phyloP scores from a whole-genome alignment of 2,329 filamentous ascomycete species.

The Teratosphaeria epicoccoides region DNA sequence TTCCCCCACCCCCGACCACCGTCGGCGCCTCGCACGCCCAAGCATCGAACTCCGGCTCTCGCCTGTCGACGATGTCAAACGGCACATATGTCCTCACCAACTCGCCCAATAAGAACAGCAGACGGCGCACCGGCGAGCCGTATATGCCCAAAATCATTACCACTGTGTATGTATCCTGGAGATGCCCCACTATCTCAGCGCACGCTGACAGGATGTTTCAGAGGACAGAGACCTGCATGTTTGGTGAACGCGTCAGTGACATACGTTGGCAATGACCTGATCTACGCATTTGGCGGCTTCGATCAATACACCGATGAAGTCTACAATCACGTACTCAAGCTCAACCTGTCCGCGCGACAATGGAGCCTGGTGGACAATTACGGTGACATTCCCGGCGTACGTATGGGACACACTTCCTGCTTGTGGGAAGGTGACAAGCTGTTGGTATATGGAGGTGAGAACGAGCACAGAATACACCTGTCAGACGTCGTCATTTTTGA shows the following conservation, averaged over 20 bases:
- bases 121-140: conserved; percentile 50
- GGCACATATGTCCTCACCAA: conserved; percentile 89
- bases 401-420: conserved; percentile 97
- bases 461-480: conserved; percentile 90
- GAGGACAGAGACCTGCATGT: conserved; percentile 65
- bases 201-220: neutral
- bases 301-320: conserved; percentile 98
- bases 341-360: conserved; percentile 78
- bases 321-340: conserved; percentile 88
- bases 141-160: conserved; percentile 73
- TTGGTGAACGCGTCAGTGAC: conserved; percentile 97
- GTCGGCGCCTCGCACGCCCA: conserved; percentile 5
- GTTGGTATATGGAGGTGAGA: conserved; percentile 95
- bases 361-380: conserved; percentile 98
- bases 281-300: conserved; percentile 96
- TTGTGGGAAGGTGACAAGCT: conserved; percentile 89
- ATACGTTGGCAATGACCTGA: conserved; percentile 95
- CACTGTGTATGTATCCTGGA: conserved; percentile 26
- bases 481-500: conserved; percentile 96
- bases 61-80: conserved; percentile 32
- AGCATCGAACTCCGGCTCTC: conserved; percentile 10
- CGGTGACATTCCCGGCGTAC: conserved; percentile 90
- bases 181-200: neutral
- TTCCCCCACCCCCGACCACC: conserved; percentile 7
- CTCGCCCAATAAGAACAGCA: conserved; percentile 59